phyloP scores from a whole-genome alignment of 2,329 filamentous ascomycete species.

The Beauveria scarabaeidicola region DNA sequence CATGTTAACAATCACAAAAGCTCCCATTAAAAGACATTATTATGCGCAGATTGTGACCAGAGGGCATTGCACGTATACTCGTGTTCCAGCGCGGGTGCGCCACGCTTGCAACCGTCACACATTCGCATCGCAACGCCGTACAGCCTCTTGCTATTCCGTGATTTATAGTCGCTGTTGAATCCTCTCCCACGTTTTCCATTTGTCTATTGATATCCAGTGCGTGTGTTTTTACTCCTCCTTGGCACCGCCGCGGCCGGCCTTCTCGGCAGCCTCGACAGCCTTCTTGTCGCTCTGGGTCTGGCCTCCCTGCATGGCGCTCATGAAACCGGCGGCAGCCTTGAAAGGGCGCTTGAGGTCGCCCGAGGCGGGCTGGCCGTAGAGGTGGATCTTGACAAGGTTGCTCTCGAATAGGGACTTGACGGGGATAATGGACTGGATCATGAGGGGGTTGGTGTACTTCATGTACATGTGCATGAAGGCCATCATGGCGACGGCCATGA shows the following conservation, averaged over 20 bases:
- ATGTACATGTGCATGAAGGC: constrained; percentile 97
- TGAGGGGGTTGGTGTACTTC: constrained; percentile 98
- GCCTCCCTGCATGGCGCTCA: constrained; percentile 65
- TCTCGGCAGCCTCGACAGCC: constrained; percentile 71
- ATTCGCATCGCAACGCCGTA: not conserved
- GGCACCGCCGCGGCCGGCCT: constrained; percentile 59
- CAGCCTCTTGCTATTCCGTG: not conserved
- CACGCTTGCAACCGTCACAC: not conserved
- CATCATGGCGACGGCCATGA: constrained; percentile 99
- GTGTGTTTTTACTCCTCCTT: constrained; percentile 57
- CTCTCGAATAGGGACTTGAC: constrained; percentile 91
- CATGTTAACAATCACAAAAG: not conserved
- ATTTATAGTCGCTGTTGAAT: not conserved
- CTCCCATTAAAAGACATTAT: not conserved
- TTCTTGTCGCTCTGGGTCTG: constrained; percentile 88
- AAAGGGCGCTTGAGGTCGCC: constrained; percentile 94
- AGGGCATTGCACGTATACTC: not conserved
- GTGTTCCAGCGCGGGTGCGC: constrained; percentile 1
- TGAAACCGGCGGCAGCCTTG: constrained; percentile 77
- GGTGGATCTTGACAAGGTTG: constrained; percentile 92
- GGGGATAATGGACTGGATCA: constrained; percentile 98
- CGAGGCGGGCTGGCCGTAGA: constrained; percentile 76
- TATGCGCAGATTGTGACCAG: not conserved
- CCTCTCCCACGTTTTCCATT: not conserved
- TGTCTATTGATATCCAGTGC: not conserved